These are phyloP conservation scores for Quercus rubra DNA, from an alignment of 306 rosid species.

Conservation along the genomic window DNA sequence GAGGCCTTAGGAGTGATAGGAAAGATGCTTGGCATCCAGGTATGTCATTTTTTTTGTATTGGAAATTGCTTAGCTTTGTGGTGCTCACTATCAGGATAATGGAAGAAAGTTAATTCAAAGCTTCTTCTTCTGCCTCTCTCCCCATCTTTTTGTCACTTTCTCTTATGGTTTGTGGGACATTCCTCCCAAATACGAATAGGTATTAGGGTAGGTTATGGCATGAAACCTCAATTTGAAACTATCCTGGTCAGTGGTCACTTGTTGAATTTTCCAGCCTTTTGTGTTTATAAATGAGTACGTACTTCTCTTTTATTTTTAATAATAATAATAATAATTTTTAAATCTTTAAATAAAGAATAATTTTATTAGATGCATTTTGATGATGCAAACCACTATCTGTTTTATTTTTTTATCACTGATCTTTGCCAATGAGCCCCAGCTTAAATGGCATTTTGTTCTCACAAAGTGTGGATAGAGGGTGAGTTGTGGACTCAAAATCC, in stretches of 20 bases:
- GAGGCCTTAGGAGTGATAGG: conserved; percentile 85
- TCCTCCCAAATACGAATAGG: background rate
- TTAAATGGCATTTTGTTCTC: too few relatives aligned
- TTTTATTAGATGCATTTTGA: too few relatives aligned
- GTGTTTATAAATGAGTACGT: too few relatives aligned
- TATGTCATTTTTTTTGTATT: conserved; percentile 22
- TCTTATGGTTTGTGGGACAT: background rate
- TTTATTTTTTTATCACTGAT: too few relatives aligned
- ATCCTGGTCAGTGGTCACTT: background rate
- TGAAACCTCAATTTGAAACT: background rate
- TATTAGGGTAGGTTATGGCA: background rate
- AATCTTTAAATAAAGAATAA: too few relatives aligned
- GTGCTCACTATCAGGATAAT: background rate
- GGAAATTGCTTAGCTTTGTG: background rate
- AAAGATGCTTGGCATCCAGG: conserved; percentile 92
- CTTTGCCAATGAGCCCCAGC: too few relatives aligned
- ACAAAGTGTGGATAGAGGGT: too few relatives aligned
- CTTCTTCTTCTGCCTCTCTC: background rate
- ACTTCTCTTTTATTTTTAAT: too few relatives aligned
- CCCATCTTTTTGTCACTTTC: background rate
- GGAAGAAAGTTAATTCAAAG: background rate
- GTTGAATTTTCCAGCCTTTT: background rate
- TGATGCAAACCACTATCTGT: too few relatives aligned
- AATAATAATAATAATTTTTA: too few relatives aligned
- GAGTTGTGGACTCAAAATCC: too few relatives aligned